Percentiles rank a stretch among this genome's conserved stretches.
These are phyloP conservation scores for Usnea hakonensis DNA, from an alignment of 495 filamentous ascomycete genomes.

Conservation along the genomic window DNA sequence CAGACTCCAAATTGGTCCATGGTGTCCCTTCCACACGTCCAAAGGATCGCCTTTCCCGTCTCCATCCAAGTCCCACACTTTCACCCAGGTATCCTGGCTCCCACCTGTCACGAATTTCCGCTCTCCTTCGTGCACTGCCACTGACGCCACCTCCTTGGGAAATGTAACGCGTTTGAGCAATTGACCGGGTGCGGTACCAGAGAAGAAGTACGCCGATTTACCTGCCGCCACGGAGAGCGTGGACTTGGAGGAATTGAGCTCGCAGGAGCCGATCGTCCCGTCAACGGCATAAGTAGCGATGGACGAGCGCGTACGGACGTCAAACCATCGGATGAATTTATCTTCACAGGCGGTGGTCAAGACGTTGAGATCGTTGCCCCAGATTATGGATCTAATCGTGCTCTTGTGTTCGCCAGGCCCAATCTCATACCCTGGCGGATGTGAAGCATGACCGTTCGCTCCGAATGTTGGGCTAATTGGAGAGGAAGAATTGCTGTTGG, in stretches of 20 bases:
- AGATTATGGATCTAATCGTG: slow-evolving; percentile 89
- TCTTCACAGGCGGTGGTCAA: slow-evolving; percentile 86
- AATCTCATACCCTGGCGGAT: slow-evolving; percentile 67
- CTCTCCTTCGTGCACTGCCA: slow-evolving; percentile 73
- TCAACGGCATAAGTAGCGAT: slow-evolving; percentile 66
- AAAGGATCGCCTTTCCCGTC: slow-evolving; percentile 52
- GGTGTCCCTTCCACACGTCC: slow-evolving; percentile 93
- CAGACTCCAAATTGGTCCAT: slow-evolving; percentile 93
- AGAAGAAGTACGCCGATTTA: slow-evolving; percentile 88
- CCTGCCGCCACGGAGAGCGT: slow-evolving; percentile 59
- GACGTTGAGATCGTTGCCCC: slow-evolving; percentile 78
- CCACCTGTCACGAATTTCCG: slow-evolving; percentile 82
- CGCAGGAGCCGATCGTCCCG: slow-evolving; percentile 82
- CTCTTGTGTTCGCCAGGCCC: slow-evolving; percentile 73
- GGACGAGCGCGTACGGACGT: slow-evolving; percentile 64
- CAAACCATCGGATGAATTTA: slow-evolving; percentile 89
- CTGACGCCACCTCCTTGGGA: slow-evolving; percentile 77
- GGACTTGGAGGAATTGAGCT: slow-evolving; percentile 55
- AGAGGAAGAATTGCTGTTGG: slow-evolving; percentile 38
- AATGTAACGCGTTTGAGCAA: slow-evolving; percentile 71
- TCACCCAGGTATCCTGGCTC: slow-evolving; percentile 82
- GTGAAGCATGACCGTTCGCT: slow-evolving; percentile 26
- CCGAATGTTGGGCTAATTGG: slow-evolving; percentile 24
- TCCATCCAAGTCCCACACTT: slow-evolving; percentile 79
- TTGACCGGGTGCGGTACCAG: slow-evolving; percentile 58